Percentiles rank a stretch among this genome's conserved stretches.
Evolutionary conservation across 352 stramenopile species (phyloP).

Genomic region (Pythium rishiriense): DNA sequence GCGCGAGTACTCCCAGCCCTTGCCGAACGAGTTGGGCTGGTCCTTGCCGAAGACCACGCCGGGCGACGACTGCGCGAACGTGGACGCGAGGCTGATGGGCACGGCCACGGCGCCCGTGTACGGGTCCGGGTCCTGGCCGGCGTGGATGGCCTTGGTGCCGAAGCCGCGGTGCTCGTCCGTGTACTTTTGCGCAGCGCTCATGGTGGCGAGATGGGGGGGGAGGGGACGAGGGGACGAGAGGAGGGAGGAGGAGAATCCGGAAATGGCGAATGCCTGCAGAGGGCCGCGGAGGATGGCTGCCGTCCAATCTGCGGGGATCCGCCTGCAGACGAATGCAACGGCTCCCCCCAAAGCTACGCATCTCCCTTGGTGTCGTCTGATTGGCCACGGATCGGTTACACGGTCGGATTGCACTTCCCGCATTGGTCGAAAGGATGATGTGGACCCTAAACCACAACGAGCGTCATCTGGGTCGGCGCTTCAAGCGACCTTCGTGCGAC

Average conservation of each 20-base stretch:
- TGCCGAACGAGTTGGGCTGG: slow-evolving; percentile 91
- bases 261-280: neutral
- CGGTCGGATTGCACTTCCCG: neutral
- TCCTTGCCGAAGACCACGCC: slow-evolving; percentile 73
- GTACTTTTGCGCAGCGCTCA: slow-evolving; percentile 61
- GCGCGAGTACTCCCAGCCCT: slow-evolving; percentile 95
- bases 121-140: slow-evolving; percentile 74
- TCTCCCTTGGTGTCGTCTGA: slow-evolving; percentile 3
- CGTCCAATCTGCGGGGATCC: slow-evolving; percentile 6
- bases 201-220: slow-evolving; percentile 10
- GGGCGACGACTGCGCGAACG: slow-evolving; percentile 83
- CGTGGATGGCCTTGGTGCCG: slow-evolving; percentile 84
- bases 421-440: slow-evolving; percentile 8
- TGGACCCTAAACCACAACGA: slow-evolving; percentile 8
- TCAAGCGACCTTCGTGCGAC: slow-evolving; percentile 18
- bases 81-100: slow-evolving; percentile 92
- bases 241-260: slow-evolving; percentile 8
- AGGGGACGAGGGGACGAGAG: neutral
- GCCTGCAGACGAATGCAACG: slow-evolving; percentile 29
- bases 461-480: slow-evolving; percentile 11
- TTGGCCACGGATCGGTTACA: slow-evolving; percentile 10
- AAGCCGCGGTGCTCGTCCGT: slow-evolving; percentile 80
- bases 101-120: slow-evolving; percentile 80
- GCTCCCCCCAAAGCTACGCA: slow-evolving; percentile 11
- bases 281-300: slow-evolving; percentile 5